Conservation (phyloP, 495 filamentous ascomycete species). For the Xylaria cubensis region DNA sequence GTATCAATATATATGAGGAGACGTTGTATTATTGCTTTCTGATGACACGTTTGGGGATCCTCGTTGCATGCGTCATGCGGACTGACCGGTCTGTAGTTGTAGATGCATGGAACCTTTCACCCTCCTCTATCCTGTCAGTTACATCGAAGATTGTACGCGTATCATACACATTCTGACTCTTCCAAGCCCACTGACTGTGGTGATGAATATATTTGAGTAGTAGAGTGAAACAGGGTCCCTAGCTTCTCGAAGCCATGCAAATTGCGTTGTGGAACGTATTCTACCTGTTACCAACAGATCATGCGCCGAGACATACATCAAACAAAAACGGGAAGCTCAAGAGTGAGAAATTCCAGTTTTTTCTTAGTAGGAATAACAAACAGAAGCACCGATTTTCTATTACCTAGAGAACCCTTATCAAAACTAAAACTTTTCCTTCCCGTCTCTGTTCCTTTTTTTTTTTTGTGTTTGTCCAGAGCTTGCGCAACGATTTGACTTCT, state of each 20-base stretch:
- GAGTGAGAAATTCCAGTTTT: constrained; percentile 19
- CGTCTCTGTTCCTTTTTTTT: constrained; percentile 11
- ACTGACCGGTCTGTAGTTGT: background rate
- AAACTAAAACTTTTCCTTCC: background rate
- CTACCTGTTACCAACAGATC: constrained; percentile 14
- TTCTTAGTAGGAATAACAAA: constrained; percentile 16
- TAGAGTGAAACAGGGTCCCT: constrained; percentile 20
- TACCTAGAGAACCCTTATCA: background rate
- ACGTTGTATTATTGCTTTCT: background rate
- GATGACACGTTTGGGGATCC: constrained; percentile 10
- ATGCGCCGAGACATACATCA: constrained; percentile 21
- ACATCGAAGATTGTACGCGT: constrained; percentile 6
- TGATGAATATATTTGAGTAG: background rate
- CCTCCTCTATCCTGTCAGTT: constrained; percentile 11
- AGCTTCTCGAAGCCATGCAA: constrained; percentile 14
- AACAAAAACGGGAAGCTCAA: constrained; percentile 5
- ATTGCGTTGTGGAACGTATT: constrained; percentile 24
- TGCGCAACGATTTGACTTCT: constrained; percentile 24
- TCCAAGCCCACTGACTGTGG: background rate
- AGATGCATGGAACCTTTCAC: constrained; percentile 23
- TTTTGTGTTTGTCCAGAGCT: constrained; percentile 21
- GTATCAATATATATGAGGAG: background rate
- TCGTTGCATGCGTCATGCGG: constrained; percentile 20
- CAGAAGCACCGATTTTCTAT: constrained; percentile 21
- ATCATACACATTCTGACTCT: background rate